Evolutionary conservation across 192 early-diverging fungal genomes (phyloP).

Genomic region (Cetraspora pellucida): DNA sequence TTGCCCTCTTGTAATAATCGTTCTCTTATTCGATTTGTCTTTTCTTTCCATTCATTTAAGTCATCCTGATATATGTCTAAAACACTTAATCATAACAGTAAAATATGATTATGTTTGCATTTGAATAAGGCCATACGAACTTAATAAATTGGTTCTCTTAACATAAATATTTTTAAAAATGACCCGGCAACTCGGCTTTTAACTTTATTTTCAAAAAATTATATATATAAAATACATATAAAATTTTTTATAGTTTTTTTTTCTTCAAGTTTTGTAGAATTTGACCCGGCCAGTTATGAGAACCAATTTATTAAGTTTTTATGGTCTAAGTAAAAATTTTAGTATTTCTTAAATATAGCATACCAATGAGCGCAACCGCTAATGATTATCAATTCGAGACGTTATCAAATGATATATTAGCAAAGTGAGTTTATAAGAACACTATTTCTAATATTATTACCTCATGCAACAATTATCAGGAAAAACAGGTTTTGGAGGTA

Average conservation of each 20-base stretch:
- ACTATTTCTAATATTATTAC: background rate
- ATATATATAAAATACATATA: no score
- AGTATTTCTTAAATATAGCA: background rate
- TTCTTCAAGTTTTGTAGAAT: no score
- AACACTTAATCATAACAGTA: background rate
- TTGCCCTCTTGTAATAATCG: constrained; percentile 7
- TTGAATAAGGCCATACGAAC: no score
- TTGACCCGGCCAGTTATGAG: no score
- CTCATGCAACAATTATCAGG: constrained; percentile 33
- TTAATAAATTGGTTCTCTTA: no score
- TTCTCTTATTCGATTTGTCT: background rate
- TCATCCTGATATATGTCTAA: constrained; percentile 32
- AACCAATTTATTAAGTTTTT: no score
- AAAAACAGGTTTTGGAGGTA: constrained; percentile 21
- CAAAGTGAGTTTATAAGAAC: background rate
- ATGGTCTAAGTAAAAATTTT: no score
- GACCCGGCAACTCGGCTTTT: no score
- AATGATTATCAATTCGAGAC: background rate
- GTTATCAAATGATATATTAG: background rate
- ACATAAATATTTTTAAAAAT: no score
- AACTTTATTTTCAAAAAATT: no score
- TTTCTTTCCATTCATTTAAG: constrained; percentile 12
- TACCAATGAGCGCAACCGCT: constrained; percentile 26
- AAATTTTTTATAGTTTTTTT: no score
- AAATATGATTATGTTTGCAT: no score